Evolutionary conservation across 148 eudicot species (phyloP).

Genomic region (Arctostaphylos glauca): DNA sequence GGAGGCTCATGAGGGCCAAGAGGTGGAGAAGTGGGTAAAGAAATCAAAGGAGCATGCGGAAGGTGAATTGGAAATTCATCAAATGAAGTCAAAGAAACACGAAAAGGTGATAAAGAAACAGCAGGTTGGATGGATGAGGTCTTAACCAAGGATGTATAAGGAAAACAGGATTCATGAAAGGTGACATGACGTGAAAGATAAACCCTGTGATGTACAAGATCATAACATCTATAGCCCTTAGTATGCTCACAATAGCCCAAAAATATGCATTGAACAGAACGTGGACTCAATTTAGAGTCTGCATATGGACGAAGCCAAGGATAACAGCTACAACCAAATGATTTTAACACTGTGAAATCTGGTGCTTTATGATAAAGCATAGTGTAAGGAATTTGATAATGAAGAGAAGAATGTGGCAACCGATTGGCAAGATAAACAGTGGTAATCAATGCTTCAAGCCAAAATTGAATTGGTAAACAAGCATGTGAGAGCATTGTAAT

Average conservation of each 20-base stretch:
- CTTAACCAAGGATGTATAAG: background rate
- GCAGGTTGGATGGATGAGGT: background rate
- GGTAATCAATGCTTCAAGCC: too few relatives aligned
- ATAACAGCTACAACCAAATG: too few relatives aligned
- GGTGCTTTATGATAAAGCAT: too few relatives aligned
- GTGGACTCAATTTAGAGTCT: background rate
- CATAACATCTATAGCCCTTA: background rate
- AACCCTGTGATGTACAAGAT: background rate
- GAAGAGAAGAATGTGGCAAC: too few relatives aligned
- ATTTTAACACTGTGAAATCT: too few relatives aligned
- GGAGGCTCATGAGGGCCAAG: too few relatives aligned
- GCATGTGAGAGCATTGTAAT: too few relatives aligned
- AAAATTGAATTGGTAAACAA: too few relatives aligned
- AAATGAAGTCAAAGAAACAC: background rate
- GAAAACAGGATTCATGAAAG: background rate
- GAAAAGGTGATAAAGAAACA: background rate
- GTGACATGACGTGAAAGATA: background rate
- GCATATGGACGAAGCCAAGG: background rate
- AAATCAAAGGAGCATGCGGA: too few relatives aligned
- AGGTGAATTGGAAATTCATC: background rate
- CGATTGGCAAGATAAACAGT: too few relatives aligned
- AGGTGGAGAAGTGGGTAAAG: too few relatives aligned
- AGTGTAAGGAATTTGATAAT: too few relatives aligned
- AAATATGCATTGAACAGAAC: background rate
- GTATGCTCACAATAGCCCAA: background rate